Percentiles rank a stretch among this genome's conserved stretches.
phyloP scores from a whole-genome alignment of 2,329 filamentous ascomycete species.

The Ascochyta rabiei region DNA sequence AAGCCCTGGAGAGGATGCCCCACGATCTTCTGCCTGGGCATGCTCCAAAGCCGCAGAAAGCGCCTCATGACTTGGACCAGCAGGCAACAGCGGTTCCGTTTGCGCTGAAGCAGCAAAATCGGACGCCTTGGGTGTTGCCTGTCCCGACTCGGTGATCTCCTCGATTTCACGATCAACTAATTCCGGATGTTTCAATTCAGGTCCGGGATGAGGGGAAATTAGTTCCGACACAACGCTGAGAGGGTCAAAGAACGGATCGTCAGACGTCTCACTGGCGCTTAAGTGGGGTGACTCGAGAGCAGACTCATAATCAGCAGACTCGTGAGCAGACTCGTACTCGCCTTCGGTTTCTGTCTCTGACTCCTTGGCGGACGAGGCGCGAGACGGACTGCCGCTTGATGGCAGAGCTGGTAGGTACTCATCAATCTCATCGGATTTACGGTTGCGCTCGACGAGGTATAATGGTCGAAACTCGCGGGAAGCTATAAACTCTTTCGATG shows the following conservation, averaged over 20 bases:
- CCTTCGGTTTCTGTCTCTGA: slow-evolving; percentile 48
- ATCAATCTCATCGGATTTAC: slow-evolving; percentile 40
- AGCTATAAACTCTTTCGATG: slow-evolving; percentile 59
- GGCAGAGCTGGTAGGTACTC: slow-evolving; percentile 60
- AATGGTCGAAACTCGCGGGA: slow-evolving; percentile 77
- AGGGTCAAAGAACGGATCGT: slow-evolving; percentile 31
- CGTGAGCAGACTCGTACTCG: slow-evolving; percentile 52
- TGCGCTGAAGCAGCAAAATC: slow-evolving; percentile 47
- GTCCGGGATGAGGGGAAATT: slow-evolving; percentile 21
- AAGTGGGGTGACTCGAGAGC: slow-evolving; percentile 49
- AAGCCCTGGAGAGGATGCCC: slow-evolving; percentile 14
- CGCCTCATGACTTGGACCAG: slow-evolving; percentile 26
- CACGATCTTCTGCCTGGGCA: slow-evolving; percentile 18
- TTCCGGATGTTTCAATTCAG: slow-evolving; percentile 30
- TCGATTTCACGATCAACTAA: slow-evolving; percentile 39
- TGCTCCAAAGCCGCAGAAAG: slow-evolving; percentile 35
- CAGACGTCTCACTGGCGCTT: slow-evolving; percentile 29
- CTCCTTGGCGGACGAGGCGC: slow-evolving; percentile 34
- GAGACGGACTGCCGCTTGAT: slow-evolving; percentile 51
- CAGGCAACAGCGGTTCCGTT: slow-evolving; percentile 3
- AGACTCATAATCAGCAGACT: slow-evolving; percentile 39
- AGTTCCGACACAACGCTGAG: slow-evolving; percentile 26
- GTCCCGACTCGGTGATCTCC: slow-evolving; percentile 63
- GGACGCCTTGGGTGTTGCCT: slow-evolving; percentile 71
- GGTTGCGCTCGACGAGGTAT: slow-evolving; percentile 74